Evolutionary conservation across 2,329 filamentous ascomycete genomes (phyloP), one percentile per base, ranked within the genome.

Genomic region (Venturia oleaginea): DNA sequence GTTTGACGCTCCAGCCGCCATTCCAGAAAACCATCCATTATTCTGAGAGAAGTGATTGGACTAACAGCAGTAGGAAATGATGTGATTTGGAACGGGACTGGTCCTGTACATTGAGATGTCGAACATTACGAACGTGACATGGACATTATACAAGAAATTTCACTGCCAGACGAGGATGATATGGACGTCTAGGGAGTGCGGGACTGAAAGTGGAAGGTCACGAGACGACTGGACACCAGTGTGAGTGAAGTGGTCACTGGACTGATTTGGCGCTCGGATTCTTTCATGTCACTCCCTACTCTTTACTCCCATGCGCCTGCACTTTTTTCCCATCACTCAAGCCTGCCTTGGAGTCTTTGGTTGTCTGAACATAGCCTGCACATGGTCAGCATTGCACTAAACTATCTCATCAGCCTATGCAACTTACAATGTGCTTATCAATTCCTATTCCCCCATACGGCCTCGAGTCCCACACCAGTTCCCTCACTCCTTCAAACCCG

Each of bases 341-440:
- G 48, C 10, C 32, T 24, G 55, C 11, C 30, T 59, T 5, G 34
- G 22, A n/a, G 15, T 8, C 30, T 38, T 62, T 17, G 61, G 61
- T 19, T 62, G 61, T 24, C 61, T 48, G 13, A 51, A 27, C 61
- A 62, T 62, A 3, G 42, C 46, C 61, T 62, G 7, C 10, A 10
- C 2, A 32, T 11, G 15, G 19, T 60, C 40, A 60, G 59, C 46
- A 22, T 22, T 11, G n/a, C 46, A 15, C 22, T 42, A 8, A 19
- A 15, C 43, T n/a, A 13, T 46, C 24, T 30, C 2, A 4, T 15
- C 15, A 24, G 13, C 5, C 34, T 17, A 13, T 34, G 51, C 3
- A 19, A 61, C 63, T 17, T 24, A 64, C 63, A 34, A 51, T 32
- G n/a, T 64, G 63, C 15, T 19, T 40, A 64, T 64, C 63, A 32